Percentiles rank a stretch among this genome's conserved stretches.
phyloP scores from a whole-genome alignment of 371 early-diverging fungal species.

The Apophysomyces sp. region DNA sequence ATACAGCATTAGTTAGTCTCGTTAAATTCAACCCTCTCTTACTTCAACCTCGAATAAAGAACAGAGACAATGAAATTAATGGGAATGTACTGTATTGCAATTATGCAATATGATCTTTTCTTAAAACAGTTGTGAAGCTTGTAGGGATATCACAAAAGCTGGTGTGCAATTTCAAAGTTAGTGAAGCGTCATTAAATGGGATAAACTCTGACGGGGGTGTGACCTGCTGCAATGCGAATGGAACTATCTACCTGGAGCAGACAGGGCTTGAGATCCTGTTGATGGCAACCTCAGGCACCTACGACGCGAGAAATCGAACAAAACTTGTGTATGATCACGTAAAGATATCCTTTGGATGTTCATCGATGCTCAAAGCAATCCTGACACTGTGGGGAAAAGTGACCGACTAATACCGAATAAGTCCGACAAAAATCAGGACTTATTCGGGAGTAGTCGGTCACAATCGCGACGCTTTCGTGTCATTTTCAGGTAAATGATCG shows the following conservation, averaged over 20 bases:
- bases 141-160: neutral
- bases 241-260: neutral
- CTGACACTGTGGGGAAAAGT: neutral
- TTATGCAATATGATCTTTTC: conserved; percentile 7
- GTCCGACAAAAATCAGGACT: neutral
- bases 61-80: too few relatives aligned
- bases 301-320: neutral
- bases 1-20: too few relatives aligned
- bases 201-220: neutral
- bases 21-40: too few relatives aligned
- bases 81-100: too few relatives aligned
- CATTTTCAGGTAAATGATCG: neutral
- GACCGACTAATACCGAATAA: too few relatives aligned
- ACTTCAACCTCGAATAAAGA: too few relatives aligned
- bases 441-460: neutral
- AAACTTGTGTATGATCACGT: conserved; percentile 7
- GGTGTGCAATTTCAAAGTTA: conserved; percentile 4
- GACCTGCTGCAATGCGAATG: conserved; percentile 7
- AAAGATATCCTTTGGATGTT: conserved; percentile 5
- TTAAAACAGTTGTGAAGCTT: too few relatives aligned
- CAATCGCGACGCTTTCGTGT: neutral
- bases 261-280: conserved; percentile 6
- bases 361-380: conserved; percentile 3
- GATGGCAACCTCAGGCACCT: conserved; percentile 2
- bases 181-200: conserved; percentile 2